Conservation (phyloP, 1,284 basidiomycete genomes). For the Moniliella sp. region DNA sequence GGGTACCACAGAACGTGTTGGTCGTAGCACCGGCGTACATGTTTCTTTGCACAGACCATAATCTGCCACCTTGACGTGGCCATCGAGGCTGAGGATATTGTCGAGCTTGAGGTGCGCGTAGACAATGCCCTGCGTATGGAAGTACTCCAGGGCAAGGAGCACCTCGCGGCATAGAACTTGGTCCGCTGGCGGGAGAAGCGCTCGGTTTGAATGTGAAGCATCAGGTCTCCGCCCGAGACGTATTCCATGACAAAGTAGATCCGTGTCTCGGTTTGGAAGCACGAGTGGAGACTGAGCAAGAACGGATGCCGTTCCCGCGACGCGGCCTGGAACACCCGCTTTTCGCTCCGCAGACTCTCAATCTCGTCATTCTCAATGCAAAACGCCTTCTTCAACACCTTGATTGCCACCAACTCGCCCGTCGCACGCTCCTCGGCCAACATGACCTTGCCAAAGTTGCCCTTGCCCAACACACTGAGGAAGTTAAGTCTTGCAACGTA, state of each 20-base stretch:
- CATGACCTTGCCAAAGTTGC: slow-evolving; percentile 99
- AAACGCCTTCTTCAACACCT: slow-evolving; percentile 98
- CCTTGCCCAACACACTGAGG: slow-evolving; percentile 89
- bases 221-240: slow-evolving; percentile 55
- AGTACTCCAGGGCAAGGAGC: slow-evolving; percentile 82
- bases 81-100: slow-evolving; percentile 84
- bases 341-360: slow-evolving; percentile 81
- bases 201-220: slow-evolving; percentile 60
- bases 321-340: slow-evolving; percentile 87
- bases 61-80: slow-evolving; percentile 95
- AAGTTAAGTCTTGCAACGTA: slow-evolving; percentile 97
- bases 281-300: slow-evolving; percentile 83
- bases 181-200: slow-evolving; percentile 65
- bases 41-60: slow-evolving; percentile 95
- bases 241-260: slow-evolving; percentile 63
- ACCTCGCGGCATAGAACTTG: slow-evolving; percentile 98
- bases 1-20: slow-evolving; percentile 95
- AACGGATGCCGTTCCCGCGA: slow-evolving; percentile 92
- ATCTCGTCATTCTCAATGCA: slow-evolving; percentile 99
- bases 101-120: slow-evolving; percentile 72
- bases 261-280: slow-evolving; percentile 98
- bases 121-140: slow-evolving; percentile 92
- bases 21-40: slow-evolving; percentile 97
- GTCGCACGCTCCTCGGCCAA: slow-evolving; percentile 88
- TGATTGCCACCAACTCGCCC: slow-evolving; percentile 83